Base-by-base conservation (phyloP, 2,329 filamentous ascomycete species). In the Sclerotinia subarctica region DNA sequence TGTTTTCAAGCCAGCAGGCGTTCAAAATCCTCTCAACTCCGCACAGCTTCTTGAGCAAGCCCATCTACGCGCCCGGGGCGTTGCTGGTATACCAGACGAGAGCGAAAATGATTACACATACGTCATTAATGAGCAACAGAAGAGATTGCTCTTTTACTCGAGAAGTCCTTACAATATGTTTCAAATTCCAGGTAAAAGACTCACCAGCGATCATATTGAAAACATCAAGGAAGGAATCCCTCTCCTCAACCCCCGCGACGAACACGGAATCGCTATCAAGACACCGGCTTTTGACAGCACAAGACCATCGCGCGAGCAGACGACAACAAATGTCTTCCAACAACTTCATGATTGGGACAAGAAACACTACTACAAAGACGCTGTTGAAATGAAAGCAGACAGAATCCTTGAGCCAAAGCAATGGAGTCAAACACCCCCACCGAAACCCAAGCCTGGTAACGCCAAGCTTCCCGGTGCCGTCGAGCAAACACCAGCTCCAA, bases 341-440 rank as follows among this genome's bases (percentile, higher is more conserved):
- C 66, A 68, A 54, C 44, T 54, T n/a, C 26, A 46, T 53, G 44
- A 63, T 32, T 44, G 57, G 26, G 63, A 64, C 8, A 60, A 63
- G 51, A 64, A 49, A 38, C 46, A 63, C 17, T 51, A 59, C 2
- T 42, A 68, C 24, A 54, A 44, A 38, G 64, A 51, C 11, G 54
- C 17, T 3, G 51, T 44, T 44, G 47, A 46, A 26, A 19, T 26
- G 47, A 47, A 49, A 42, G 56, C 52, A 8, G 51, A 35, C 42
- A 49, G 59, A 44, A 51, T 59, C 38, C 52, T 70, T 5, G 66
- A 70, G 67, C 35, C 38, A 67, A 69, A 69, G 35, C 54, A 51
- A 47, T 70, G 69, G 67, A 64, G 38, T 46, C 67, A 70, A 57
- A 64, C 51, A 10, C 69, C 69, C 17, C 69, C 67, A 47, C 66